phyloP scores from a whole-genome alignment of 208 protist genomes.

The Acanthamoeba lugdunensis region DNA sequence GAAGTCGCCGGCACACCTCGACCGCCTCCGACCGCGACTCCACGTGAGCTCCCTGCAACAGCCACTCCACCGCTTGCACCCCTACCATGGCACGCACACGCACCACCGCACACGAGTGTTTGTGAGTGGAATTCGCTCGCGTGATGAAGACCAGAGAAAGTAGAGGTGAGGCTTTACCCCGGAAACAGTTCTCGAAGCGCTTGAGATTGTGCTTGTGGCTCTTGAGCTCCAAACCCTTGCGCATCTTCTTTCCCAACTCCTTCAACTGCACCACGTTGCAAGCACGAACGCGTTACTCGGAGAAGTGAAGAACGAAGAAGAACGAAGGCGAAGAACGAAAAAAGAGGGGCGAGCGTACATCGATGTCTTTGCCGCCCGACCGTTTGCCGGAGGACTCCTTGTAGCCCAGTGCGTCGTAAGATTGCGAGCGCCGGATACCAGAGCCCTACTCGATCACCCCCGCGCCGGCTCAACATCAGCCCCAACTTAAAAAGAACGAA shows the following conservation, averaged over 20 bases:
- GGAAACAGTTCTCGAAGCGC: conserved; percentile 72
- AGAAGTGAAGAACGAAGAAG: not conserved
- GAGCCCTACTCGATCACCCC: not conserved
- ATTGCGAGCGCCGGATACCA: not conserved
- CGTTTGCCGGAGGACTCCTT: not conserved
- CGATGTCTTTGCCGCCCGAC: not conserved
- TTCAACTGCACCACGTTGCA: not conserved
- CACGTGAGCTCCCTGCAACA: not conserved
- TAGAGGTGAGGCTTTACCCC: not conserved
- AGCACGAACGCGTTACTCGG: not conserved
- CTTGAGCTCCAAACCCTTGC: conserved; percentile 14
- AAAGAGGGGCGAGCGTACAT: not conserved
- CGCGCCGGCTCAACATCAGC: not conserved
- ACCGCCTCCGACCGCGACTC: conserved; percentile 42
- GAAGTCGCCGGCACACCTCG: conserved; percentile 2
- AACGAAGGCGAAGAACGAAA: too few relatives aligned
- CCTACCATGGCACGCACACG: not conserved
- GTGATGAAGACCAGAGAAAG: not conserved
- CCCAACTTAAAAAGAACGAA: not conserved
- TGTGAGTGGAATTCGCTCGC: too few relatives aligned
- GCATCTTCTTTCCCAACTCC: conserved; percentile 16
- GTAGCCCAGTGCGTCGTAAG: not conserved
- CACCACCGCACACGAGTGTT: too few relatives aligned
- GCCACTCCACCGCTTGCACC: conserved; percentile 41
- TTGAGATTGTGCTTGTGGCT: conserved; percentile 73